A percentile compares a stretch with the other conserved stretches of the same genome.
Conservation (phyloP, 352 stramenopile species). For the Globisporangium cederbergense region DNA sequence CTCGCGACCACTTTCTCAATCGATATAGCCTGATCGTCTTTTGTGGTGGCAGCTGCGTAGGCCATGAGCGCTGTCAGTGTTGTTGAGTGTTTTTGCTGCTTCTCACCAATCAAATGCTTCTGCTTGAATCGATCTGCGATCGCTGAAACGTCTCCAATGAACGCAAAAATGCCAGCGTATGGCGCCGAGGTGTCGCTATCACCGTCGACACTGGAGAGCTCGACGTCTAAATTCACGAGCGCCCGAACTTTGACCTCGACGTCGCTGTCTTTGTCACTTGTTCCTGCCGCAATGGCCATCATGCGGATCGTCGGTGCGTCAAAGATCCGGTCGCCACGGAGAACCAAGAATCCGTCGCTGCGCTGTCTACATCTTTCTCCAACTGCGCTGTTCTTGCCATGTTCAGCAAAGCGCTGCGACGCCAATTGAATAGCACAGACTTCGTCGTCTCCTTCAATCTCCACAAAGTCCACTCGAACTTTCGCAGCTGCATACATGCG, state of each 20-base stretch:
- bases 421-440: conserved; percentile 5
- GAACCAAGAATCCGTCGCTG: conserved; percentile 20
- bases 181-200: neutral
- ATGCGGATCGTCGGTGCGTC: conserved; percentile 26
- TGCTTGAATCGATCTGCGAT: neutral
- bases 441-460: neutral
- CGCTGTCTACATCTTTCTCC: neutral
- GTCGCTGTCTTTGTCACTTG: neutral
- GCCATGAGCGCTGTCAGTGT: neutral
- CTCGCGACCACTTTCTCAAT: conserved; percentile 25
- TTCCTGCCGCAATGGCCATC: conserved; percentile 14
- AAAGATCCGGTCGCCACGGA: conserved; percentile 18
- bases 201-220: neutral
- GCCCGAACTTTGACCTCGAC: conserved; percentile 11
- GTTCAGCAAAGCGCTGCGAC: neutral
- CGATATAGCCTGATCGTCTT: neutral
- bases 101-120: neutral
- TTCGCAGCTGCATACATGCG: conserved; percentile 7
- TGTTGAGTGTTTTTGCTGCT: conserved; percentile 2
- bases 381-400: neutral
- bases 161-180: conserved; percentile 21
- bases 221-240: conserved; percentile 25
- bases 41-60: neutral
- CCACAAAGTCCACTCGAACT: conserved; percentile 15
- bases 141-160: conserved; percentile 1